Percentiles rank a stretch among this genome's conserved stretches.
These are phyloP conservation scores for Suhomyces maxii DNA, from an alignment of 1,139 yeast genomes.

Conservation along the genomic window DNA sequence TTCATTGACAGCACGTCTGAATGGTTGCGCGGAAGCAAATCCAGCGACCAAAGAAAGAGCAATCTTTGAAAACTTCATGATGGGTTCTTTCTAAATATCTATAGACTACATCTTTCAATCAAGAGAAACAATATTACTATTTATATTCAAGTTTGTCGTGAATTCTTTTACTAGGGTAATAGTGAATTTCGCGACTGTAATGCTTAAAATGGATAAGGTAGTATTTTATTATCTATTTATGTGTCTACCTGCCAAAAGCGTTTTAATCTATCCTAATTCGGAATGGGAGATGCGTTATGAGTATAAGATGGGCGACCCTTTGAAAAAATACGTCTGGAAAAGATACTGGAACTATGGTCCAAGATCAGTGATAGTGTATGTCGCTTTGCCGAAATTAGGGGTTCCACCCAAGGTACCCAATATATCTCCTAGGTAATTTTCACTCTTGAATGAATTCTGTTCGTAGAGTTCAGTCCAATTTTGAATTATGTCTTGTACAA, in stretches of 20 bases:
- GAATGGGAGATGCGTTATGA: neutral
- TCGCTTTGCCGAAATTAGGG: conserved; percentile 5
- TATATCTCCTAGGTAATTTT: conserved; percentile 58
- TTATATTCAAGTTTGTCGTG: too few relatives aligned
- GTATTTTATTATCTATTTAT: too few relatives aligned
- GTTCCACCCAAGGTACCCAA: conserved; percentile 46
- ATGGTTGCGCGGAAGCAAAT: conserved; percentile 21
- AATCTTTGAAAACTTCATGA: conserved; percentile 7
- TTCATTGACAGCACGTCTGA: conserved; percentile 21
- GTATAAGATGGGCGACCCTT: too few relatives aligned
- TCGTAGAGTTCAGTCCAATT: conserved; percentile 51
- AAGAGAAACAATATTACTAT: too few relatives aligned
- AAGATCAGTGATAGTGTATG: neutral
- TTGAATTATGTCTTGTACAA: conserved; percentile 48
- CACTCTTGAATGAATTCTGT: conserved; percentile 20
- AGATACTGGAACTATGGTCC: too few relatives aligned
- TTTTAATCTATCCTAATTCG: neutral
- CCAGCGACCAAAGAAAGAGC: conserved; percentile 15
- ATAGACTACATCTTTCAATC: too few relatives aligned
- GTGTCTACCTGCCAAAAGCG: neutral
- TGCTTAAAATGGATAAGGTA: neutral
- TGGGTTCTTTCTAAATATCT: neutral
- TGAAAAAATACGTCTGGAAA: too few relatives aligned
- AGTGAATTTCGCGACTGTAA: neutral
- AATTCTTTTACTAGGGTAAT: too few relatives aligned